Conservation (phyloP, 2,329 filamentous ascomycete species). For the Exserohilum rostratum region DNA sequence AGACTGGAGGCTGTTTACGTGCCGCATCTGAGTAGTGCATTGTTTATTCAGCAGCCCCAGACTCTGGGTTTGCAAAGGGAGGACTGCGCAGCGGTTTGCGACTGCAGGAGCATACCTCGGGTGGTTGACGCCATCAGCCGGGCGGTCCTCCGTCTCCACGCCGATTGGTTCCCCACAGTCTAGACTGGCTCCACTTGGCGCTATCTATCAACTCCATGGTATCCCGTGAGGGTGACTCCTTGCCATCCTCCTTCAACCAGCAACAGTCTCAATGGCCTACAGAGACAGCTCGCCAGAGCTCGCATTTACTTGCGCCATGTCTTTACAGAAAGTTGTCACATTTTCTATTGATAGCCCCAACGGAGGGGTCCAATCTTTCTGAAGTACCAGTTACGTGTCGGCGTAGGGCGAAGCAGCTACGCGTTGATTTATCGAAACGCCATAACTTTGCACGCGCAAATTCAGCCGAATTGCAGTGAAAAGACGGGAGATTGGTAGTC, state of each 20-base stretch:
- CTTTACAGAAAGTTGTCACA: conserved; percentile 33
- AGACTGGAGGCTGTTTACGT: conserved; percentile 28
- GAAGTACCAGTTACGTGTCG: conserved; percentile 40
- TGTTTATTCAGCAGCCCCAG: conserved; percentile 1
- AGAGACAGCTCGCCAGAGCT: conserved; percentile 35
- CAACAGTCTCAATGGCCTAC: conserved; percentile 36
- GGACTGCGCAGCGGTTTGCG: conserved; percentile 3
- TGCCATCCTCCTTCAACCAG: conserved; percentile 27
- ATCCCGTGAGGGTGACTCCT: conserved; percentile 30
- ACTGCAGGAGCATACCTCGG: background rate
- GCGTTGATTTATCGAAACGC: conserved; percentile 27
- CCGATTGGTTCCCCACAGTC: conserved; percentile 25
- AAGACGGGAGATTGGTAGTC: background rate
- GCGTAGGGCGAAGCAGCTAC: conserved; percentile 35
- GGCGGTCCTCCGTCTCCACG: conserved; percentile 10
- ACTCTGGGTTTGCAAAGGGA: background rate
- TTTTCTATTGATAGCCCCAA: conserved; percentile 59
- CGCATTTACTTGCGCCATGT: conserved; percentile 26
- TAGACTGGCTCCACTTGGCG: conserved; percentile 26
- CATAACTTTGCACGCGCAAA: conserved; percentile 1
- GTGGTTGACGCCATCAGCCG: conserved; percentile 21
- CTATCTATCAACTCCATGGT: conserved; percentile 12
- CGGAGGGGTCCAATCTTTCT: conserved; percentile 57
- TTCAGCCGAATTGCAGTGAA: background rate
- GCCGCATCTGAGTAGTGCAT: conserved; percentile 17